Percentiles rank a stretch among this genome's conserved stretches.
phyloP scores from a whole-genome alignment of 2,329 filamentous ascomycete species.

The Sporothrix variecibatus region DNA sequence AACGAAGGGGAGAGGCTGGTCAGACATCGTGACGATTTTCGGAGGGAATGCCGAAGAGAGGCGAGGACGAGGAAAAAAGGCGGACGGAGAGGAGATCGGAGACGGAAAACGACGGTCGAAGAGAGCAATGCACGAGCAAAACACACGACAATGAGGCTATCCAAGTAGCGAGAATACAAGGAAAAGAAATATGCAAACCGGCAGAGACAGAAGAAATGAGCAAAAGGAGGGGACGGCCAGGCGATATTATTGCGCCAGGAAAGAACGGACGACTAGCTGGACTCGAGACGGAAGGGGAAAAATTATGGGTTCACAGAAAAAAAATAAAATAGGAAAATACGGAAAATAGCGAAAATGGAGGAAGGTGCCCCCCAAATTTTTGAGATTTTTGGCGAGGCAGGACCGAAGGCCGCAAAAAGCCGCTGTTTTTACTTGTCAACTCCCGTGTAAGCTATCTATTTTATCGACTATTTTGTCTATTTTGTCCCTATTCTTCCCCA shows the following conservation, averaged over 20 bases:
- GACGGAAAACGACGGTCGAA: not conserved
- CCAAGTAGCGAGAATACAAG: not conserved
- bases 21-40: slow-evolving; percentile 56
- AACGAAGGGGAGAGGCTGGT: slow-evolving; percentile 81
- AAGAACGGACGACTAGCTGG: not conserved
- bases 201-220: not conserved
- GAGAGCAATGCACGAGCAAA: not conserved
- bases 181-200: not conserved
- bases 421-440: not conserved
- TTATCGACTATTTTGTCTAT: not conserved
- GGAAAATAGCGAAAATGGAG: slow-evolving; percentile 12
- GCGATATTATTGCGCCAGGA: slow-evolving; percentile 19
- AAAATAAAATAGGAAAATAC: slow-evolving; percentile 17
- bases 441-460: slow-evolving; percentile 9
- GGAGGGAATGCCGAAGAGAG: not conserved
- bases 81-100: not conserved
- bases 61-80: not conserved
- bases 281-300: not conserved
- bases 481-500: slow-evolving; percentile 4
- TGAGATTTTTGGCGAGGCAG: not conserved
- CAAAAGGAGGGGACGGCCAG: slow-evolving; percentile 13
- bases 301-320: slow-evolving; percentile 21
- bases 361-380: not conserved
- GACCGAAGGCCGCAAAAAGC: slow-evolving; percentile 16
- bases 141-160: not conserved